Evolutionary conservation across 495 filamentous ascomycete genomes (phyloP).

Genomic region (Cercophora newfieldiana): DNA sequence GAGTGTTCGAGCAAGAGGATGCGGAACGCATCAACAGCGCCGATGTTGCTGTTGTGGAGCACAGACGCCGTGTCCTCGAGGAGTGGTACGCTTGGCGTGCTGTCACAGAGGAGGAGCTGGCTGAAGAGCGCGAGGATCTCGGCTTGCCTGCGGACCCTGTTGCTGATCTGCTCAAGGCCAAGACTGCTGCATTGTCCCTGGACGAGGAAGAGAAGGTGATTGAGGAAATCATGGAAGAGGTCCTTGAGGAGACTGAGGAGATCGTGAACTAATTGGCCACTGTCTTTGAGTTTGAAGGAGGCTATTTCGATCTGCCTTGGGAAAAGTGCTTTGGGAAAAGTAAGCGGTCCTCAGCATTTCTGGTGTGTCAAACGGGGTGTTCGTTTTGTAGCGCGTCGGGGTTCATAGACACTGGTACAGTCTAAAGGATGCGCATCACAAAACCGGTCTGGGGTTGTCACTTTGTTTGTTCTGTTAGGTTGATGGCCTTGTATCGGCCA

Average conservation of each 20-base stretch:
- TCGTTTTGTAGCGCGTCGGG: constrained; percentile 1
- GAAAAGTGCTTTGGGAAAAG: not conserved
- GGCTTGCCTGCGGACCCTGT: constrained; percentile 65
- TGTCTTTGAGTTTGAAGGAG: not conserved
- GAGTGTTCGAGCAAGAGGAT: constrained; percentile 93
- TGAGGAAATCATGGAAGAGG: constrained; percentile 90
- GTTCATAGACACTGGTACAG: constrained; percentile 15
- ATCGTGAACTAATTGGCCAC: constrained; percentile 33
- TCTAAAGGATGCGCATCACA: constrained; percentile 3
- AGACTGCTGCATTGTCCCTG: constrained; percentile 44
- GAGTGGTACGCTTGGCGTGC: constrained; percentile 91
- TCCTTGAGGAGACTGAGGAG: constrained; percentile 91
- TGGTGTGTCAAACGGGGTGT: not conserved
- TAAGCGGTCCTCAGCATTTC: not conserved
- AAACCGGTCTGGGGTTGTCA: not conserved
- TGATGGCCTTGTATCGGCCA: not conserved
- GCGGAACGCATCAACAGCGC: constrained; percentile 86
- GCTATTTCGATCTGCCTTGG: not conserved
- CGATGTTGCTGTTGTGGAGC: constrained; percentile 89
- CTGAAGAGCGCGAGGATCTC: constrained; percentile 66
- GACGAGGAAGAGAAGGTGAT: constrained; percentile 70
- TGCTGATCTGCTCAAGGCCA: constrained; percentile 56
- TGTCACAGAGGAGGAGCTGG: constrained; percentile 68
- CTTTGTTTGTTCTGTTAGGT: not conserved
- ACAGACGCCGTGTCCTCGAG: constrained; percentile 74